Percentiles rank a stretch among this genome's conserved stretches.
phyloP scores from a whole-genome alignment of 1,284 basidiomycete genomes.

The Porogramme epimiltina region DNA sequence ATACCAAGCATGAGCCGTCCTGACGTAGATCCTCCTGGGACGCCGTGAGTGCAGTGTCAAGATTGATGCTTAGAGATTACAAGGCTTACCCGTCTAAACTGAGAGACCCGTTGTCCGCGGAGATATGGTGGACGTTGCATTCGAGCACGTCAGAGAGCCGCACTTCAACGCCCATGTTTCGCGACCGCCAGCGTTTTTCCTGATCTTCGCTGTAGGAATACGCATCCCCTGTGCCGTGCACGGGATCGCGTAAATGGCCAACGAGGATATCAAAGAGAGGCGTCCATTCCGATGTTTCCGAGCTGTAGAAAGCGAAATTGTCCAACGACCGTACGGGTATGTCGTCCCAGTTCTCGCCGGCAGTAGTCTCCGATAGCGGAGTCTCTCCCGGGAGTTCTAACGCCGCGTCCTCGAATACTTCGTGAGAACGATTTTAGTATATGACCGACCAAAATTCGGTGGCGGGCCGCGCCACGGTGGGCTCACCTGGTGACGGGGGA shows the following conservation, averaged over 20 bases:
- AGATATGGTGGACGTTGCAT: slow-evolving; percentile 47
- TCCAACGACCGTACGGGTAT: slow-evolving; percentile 55
- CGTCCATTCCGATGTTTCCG: neutral
- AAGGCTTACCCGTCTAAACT: slow-evolving; percentile 41
- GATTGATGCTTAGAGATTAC: too few species aligned
- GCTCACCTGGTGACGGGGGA: too few species aligned
- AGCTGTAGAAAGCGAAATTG: slow-evolving; percentile 46
- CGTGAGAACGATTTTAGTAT: too few species aligned
- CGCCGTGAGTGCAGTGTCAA: too few species aligned
- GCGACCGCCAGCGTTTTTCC: slow-evolving; percentile 13
- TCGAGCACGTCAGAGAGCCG: slow-evolving; percentile 46
- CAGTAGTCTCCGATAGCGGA: slow-evolving; percentile 39
- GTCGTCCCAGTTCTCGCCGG: slow-evolving; percentile 25
- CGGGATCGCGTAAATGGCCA: neutral
- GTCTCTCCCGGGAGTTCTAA: too few species aligned
- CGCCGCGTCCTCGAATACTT: too few species aligned
- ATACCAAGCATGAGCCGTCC: slow-evolving; percentile 59
- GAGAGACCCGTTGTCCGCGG: slow-evolving; percentile 22
- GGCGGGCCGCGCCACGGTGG: too few species aligned
- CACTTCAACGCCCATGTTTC: slow-evolving; percentile 34
- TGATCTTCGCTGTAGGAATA: slow-evolving; percentile 30
- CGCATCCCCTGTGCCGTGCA: slow-evolving; percentile 38
- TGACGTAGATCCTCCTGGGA: slow-evolving; percentile 41
- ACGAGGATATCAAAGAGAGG: neutral
- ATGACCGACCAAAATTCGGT: too few species aligned